A percentile compares a stretch with the other conserved stretches of the same genome.
Evolutionary conservation across 176 grass and related monocot genomes (phyloP).

Genomic region (Avena eriantha): DNA sequence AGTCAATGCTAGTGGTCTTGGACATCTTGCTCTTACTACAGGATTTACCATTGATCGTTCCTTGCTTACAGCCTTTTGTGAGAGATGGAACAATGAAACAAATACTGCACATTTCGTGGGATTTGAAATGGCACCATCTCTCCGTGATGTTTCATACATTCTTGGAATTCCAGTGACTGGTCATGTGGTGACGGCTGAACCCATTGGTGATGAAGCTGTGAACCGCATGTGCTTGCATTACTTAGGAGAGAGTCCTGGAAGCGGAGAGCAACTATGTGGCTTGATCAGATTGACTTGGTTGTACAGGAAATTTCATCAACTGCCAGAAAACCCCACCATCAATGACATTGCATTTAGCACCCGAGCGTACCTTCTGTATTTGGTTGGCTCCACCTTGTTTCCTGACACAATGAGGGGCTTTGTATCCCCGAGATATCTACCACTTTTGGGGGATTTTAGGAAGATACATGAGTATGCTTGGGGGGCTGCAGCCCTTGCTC

Average conservation of each 20-base stretch:
- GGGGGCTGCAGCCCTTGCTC: constrained; percentile 65
- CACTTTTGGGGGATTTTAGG: constrained; percentile 58
- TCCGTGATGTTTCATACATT: constrained; percentile 64
- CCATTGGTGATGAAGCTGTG: constrained; percentile 67
- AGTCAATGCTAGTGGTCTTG: constrained; percentile 67
- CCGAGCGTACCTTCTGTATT: constrained; percentile 63
- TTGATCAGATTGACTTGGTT: constrained; percentile 70
- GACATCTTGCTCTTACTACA: constrained; percentile 66
- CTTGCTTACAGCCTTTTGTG: constrained; percentile 66
- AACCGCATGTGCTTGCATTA: constrained; percentile 61
- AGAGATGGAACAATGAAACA: constrained; percentile 69
- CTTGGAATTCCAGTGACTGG: constrained; percentile 66
- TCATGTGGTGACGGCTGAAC: constrained; percentile 55
- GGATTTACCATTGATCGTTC: constrained; percentile 67
- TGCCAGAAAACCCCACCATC: constrained; percentile 57
- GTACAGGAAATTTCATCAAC: constrained; percentile 59
- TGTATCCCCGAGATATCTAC: constrained; percentile 64
- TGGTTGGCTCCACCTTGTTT: constrained; percentile 67
- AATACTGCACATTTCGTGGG: constrained; percentile 68
- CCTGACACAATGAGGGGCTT: constrained; percentile 69
- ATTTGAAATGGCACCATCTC: constrained; percentile 66
- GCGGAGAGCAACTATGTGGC: constrained; percentile 61
- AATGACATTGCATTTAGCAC: constrained; percentile 61
- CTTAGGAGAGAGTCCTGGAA: constrained; percentile 60
- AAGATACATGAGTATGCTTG: constrained; percentile 64